phyloP scores from a whole-genome alignment of 495 filamentous ascomycete genomes.

The Penicillium alfredii region DNA sequence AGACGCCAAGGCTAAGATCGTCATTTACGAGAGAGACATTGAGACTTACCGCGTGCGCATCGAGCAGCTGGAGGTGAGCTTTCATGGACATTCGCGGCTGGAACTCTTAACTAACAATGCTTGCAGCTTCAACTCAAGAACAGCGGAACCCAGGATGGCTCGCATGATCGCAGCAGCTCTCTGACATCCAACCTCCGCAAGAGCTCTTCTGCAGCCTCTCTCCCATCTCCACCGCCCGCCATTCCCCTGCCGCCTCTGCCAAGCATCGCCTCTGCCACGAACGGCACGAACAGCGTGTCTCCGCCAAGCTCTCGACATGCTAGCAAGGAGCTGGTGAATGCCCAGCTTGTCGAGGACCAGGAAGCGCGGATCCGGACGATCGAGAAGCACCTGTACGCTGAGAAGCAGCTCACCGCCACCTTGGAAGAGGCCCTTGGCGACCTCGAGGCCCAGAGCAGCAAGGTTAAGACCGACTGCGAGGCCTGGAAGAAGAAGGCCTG shows the following conservation, averaged over 20 bases:
- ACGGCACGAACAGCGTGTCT: conserved; percentile 36
- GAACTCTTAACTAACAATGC: not conserved
- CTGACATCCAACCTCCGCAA: conserved; percentile 76
- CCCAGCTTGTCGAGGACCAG: conserved; percentile 72
- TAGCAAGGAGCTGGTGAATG: conserved; percentile 72
- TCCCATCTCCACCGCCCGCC: conserved; percentile 93
- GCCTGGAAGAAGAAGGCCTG: conserved; percentile 77
- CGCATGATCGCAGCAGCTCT: conserved; percentile 69
- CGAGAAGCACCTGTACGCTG: conserved; percentile 92
- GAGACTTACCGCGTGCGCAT: conserved; percentile 46
- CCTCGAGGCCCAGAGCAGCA: conserved; percentile 79
- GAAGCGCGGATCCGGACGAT: conserved; percentile 92
- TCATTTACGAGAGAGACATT: conserved; percentile 45
- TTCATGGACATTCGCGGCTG: not conserved
- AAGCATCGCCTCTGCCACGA: conserved; percentile 34
- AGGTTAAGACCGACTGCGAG: conserved; percentile 81
- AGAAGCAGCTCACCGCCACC: conserved; percentile 92
- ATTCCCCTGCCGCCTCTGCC: conserved; percentile 72
- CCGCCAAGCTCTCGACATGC: conserved; percentile 57
- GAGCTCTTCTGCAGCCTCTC: conserved; percentile 70
- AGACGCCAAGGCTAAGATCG: conserved; percentile 42
- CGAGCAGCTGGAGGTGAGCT: conserved; percentile 44
- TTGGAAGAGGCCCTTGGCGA: conserved; percentile 94
- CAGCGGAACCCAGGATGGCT: conserved; percentile 29
- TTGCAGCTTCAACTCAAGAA: conserved; percentile 42